Conservation (phyloP, 192 early-diverging fungal species). For the Spinellus fusiger region DNA sequence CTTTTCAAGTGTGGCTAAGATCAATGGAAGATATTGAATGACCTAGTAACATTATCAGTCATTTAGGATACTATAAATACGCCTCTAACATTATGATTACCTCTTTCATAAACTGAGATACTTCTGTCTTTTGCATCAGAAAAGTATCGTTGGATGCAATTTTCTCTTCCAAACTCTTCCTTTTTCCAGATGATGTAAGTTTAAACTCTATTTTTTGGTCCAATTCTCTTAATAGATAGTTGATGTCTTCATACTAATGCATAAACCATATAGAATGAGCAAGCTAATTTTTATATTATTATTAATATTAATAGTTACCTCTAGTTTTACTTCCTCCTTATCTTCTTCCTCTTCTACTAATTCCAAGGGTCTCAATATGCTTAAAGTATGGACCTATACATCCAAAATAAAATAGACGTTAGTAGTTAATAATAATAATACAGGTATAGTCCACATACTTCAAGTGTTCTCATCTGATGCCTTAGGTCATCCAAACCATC, state of each 20-base stretch:
- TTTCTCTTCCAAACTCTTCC: conserved; percentile 7
- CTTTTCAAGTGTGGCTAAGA: conserved; percentile 13
- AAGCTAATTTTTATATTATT: background rate
- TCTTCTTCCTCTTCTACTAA: background rate
- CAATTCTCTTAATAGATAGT: conserved; percentile 45
- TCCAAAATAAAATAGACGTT: background rate
- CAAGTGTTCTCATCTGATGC: conserved; percentile 27
- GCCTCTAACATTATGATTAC: conserved; percentile 6
- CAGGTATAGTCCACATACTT: no score
- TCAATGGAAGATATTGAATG: conserved; percentile 13
- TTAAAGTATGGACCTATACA: background rate
- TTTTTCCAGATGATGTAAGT: conserved; percentile 34
- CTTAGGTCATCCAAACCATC: conserved; percentile 17
- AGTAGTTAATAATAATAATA: no score
- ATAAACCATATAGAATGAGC: background rate
- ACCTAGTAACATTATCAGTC: background rate
- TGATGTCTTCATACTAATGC: conserved; percentile 21
- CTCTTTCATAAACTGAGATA: conserved; percentile 29
- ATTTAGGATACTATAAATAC: background rate
- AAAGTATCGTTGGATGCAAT: conserved; percentile 11
- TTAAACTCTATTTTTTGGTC: conserved; percentile 41
- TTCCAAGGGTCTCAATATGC: background rate
- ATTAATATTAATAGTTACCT: background rate
- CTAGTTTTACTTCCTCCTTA: background rate
- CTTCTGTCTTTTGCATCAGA: conserved; percentile 30